A percentile compares a stretch with the other conserved stretches of the same genome.
Evolutionary conservation across 2,329 filamentous ascomycete genomes (phyloP).

Genomic region (Gyromitra esculenta): DNA sequence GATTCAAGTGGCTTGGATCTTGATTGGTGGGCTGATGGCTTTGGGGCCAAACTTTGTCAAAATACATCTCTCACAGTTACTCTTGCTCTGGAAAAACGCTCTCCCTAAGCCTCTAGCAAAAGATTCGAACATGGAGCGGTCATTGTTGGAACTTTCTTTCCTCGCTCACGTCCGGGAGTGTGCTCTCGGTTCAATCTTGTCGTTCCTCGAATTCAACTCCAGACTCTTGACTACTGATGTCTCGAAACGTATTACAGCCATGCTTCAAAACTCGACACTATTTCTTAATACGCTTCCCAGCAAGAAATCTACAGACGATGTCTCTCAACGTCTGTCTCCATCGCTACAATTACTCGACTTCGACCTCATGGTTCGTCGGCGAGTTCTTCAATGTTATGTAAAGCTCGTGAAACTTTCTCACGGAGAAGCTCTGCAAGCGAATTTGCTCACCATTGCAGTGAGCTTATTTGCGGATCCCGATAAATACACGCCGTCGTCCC

Average conservation of each 20-base stretch:
- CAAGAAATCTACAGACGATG: slow-evolving; percentile 87
- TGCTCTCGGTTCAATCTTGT: slow-evolving; percentile 86
- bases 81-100: slow-evolving; percentile 96
- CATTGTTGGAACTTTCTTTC: slow-evolving; percentile 88
- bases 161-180: slow-evolving; percentile 94
- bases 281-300: slow-evolving; percentile 86
- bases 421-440: slow-evolving; percentile 87
- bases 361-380: slow-evolving; percentile 89
- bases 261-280: slow-evolving; percentile 92
- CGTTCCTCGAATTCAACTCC: slow-evolving; percentile 93
- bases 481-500: slow-evolving; percentile 81
- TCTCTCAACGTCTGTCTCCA: slow-evolving; percentile 81
- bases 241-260: slow-evolving; percentile 87
- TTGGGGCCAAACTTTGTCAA: slow-evolving; percentile 98
- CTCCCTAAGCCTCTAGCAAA: slow-evolving; percentile 92
- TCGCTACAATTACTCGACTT: slow-evolving; percentile 89
- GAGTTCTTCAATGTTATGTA: slow-evolving; percentile 93
- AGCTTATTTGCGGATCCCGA: slow-evolving; percentile 93
- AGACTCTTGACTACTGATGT: slow-evolving; percentile 91
- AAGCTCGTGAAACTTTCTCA: slow-evolving; percentile 90
- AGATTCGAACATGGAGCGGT: slow-evolving; percentile 85
- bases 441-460: slow-evolving; percentile 86
- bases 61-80: slow-evolving; percentile 92
- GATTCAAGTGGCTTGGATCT: slow-evolving; percentile 96
- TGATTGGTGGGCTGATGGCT: slow-evolving; percentile 96